These are phyloP conservation scores for Zea mays DNA, from an alignment of 176 grass and related monocot genomes.

Conservation along the genomic window DNA sequence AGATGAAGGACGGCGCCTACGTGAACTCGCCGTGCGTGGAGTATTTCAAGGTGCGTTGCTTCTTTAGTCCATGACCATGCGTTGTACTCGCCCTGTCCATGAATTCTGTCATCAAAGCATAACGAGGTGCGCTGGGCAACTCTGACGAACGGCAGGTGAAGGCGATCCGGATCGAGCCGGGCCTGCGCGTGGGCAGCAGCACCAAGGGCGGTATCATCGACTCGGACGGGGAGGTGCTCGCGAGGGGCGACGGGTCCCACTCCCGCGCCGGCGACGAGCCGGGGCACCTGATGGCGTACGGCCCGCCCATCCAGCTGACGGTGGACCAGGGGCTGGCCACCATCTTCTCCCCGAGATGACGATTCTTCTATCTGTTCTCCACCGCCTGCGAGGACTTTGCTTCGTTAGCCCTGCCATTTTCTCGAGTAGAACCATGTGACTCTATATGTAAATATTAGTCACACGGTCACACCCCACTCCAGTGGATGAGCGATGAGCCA, in stretches of 20 bases:
- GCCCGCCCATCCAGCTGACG: constrained; percentile 65
- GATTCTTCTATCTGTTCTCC: background rate
- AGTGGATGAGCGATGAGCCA: background rate
- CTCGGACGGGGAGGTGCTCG: constrained; percentile 79
- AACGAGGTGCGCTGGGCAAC: background rate
- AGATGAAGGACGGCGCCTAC: constrained; percentile 72
- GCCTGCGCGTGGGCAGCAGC: constrained; percentile 54
- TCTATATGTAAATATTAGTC: constrained; percentile 32
- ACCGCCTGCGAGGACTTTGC: background rate
- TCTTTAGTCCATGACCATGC: background rate
- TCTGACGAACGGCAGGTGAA: constrained; percentile 66
- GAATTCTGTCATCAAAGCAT: background rate
- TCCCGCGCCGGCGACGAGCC: constrained; percentile 7
- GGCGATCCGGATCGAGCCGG: constrained; percentile 73
- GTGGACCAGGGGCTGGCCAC: constrained; percentile 83
- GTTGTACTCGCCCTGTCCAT: background rate
- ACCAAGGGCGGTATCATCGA: constrained; percentile 82
- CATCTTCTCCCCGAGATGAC: constrained; percentile 78
- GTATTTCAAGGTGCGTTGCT: constrained; percentile 71
- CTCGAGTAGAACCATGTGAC: background rate
- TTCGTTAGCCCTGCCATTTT: background rate
- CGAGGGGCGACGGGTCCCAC: constrained; percentile 52
- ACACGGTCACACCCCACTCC: background rate
- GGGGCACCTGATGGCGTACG: constrained; percentile 78
- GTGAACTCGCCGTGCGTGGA: constrained; percentile 70